A percentile compares a stretch with the other conserved stretches of the same genome.
Evolutionary conservation across 441 rosid species (phyloP).

Genomic region (Pelargonium exstipulatum): DNA sequence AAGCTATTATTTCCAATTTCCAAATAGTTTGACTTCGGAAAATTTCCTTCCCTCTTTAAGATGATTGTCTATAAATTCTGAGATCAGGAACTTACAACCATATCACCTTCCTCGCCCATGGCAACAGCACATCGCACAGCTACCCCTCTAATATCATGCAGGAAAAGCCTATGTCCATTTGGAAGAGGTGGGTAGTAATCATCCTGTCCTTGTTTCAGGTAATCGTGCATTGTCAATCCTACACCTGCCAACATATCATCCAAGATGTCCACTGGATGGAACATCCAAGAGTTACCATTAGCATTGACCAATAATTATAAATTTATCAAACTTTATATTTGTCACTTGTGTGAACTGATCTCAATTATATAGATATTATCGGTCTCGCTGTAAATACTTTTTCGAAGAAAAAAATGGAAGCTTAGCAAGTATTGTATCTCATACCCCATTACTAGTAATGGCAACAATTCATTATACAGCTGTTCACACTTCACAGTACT

Average conservation of each 20-base stretch:
- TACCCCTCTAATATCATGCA: constrained; percentile 76
- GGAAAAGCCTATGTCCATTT: constrained; percentile 79
- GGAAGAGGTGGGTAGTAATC: constrained; percentile 87
- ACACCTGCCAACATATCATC: constrained; percentile 93
- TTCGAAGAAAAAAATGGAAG: background rate
- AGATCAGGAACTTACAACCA: constrained; percentile 70
- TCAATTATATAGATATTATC: too few species aligned
- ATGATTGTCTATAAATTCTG: background rate
- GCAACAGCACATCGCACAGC: constrained; percentile 89
- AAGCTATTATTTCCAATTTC: background rate
- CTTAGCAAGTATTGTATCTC: background rate
- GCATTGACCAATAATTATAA: too few species aligned
- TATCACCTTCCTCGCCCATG: constrained; percentile 96
- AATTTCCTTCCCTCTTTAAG: background rate
- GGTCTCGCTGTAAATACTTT: background rate
- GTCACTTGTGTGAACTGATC: background rate
- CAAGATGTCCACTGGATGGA: constrained; percentile 76
- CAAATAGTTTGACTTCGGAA: background rate
- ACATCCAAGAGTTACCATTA: constrained; percentile 1
- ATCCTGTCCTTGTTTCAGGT: constrained; percentile 73
- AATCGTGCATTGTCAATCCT: constrained; percentile 90
- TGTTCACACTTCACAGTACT: constrained; percentile 22
- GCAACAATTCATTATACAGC: background rate
- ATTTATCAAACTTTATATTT: too few species aligned
- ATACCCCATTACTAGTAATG: background rate